Evolutionary conservation across 2,329 filamentous ascomycete genomes (phyloP).

Genomic region (Neonectria punicea): DNA sequence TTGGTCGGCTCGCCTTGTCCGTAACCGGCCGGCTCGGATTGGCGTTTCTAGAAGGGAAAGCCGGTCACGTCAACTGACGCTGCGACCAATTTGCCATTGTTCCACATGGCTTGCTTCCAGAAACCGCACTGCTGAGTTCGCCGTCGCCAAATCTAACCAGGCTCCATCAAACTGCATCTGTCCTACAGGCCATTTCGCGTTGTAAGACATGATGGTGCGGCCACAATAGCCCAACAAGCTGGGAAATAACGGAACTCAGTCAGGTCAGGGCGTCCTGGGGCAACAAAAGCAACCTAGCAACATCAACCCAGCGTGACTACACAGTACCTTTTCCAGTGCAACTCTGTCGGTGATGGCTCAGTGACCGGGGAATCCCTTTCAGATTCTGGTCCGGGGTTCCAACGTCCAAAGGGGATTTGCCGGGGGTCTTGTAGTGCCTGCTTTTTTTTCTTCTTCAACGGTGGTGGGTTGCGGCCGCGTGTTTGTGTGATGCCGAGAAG

Average conservation of each 20-base stretch:
- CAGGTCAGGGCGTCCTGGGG: background rate
- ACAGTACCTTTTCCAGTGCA: background rate
- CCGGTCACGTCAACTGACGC: background rate
- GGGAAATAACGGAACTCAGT: background rate
- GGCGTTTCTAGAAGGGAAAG: background rate
- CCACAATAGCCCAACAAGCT: background rate
- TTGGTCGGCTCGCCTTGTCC: background rate
- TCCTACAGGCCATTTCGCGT: background rate
- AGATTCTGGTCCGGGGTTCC: conserved; percentile 8
- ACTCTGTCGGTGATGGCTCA: conserved; percentile 15
- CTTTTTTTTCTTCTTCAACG: conserved; percentile 22
- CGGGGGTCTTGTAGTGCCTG: conserved; percentile 19
- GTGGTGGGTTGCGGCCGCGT: background rate
- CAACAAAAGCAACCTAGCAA: background rate
- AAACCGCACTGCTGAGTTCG: background rate
- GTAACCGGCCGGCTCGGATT: background rate
- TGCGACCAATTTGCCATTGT: background rate
- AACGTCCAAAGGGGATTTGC: background rate
- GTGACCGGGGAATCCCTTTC: conserved; percentile 7
- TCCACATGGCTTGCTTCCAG: background rate
- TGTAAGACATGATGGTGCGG: background rate
- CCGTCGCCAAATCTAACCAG: background rate
- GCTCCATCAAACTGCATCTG: conserved; percentile 4
- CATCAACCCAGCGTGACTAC: background rate
- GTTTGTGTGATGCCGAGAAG: background rate